Evolutionary conservation across 176 grass and related monocot genomes (phyloP), one percentile per base, ranked within the genome.

Genomic region (Microstegium vimineum): DNA sequence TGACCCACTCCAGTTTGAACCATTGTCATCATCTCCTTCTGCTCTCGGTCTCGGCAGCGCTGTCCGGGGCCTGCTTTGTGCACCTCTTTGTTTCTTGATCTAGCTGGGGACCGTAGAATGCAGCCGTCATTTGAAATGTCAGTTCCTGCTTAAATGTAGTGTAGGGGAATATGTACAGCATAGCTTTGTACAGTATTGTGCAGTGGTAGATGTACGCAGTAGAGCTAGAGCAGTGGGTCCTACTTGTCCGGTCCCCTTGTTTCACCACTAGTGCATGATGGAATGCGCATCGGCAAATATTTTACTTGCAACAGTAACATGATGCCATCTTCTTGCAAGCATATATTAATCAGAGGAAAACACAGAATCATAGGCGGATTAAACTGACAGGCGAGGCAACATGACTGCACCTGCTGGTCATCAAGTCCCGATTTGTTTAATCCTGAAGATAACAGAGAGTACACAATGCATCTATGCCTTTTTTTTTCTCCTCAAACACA

Each of bases 1-100:
- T 79, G 46, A 59, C 8, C 12, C 42, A 78, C 73, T 82, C 57
- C 22, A 82, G 74, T 90, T 90, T 90, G 79, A 90, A 90, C 36
- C 77, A 66, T 27, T 64, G 52, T 86, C 45, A n/a, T n/a, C n/a
- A 6, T 81, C 77, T 54, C 41, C 5, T 43, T 57, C 42, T 56
- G 52, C 10, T 59, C 46, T 49, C 14, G 13, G 45, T 47, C 45
- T 49, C 46, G 46, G 5, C 46, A 49, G n/a, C n/a, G n/a, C n/a
- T n/a, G n/a, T n/a, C n/a, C n/a, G n/a, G n/a, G n/a, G n/a, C n/a
- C n/a, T n/a, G n/a, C n/a, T n/a, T 51, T 57, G 8, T 8, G 27
- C 18, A 31, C 52, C 42, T 54, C 12, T 47, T 68, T 40, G 23
- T 84, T 62, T 66, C 15, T 71, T 41, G 26, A 37, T 18, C 61